Percentiles rank a stretch among this genome's conserved stretches.
phyloP scores from a whole-genome alignment of 2,329 filamentous ascomycete genomes.

The Paecilomyces sp. region DNA sequence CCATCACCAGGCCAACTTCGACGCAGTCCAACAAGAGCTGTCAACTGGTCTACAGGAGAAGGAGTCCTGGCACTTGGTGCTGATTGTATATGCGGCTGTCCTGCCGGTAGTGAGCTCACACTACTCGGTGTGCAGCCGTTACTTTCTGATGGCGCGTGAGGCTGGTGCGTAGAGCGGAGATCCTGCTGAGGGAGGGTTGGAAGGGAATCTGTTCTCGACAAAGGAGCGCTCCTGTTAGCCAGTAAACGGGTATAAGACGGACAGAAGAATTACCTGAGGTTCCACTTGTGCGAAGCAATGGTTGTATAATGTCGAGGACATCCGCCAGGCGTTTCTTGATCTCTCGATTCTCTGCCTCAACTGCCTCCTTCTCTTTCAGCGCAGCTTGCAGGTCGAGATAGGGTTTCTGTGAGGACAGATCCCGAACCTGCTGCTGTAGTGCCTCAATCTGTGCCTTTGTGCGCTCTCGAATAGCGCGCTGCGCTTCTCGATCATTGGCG shows the following conservation, averaged over 20 bases:
- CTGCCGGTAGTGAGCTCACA: constrained; percentile 12
- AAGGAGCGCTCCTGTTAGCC: neutral
- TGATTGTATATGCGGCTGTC: constrained; percentile 21
- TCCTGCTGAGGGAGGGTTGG: neutral
- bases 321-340: constrained; percentile 62
- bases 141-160: constrained; percentile 13
- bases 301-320: constrained; percentile 51
- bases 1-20: constrained; percentile 15
- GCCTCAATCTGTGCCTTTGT: constrained; percentile 73
- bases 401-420: constrained; percentile 71
- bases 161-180: neutral
- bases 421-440: constrained; percentile 64
- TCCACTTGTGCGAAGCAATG: constrained; percentile 25
- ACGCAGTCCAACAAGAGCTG: constrained; percentile 14
- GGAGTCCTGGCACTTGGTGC: constrained; percentile 20
- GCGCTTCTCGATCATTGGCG: constrained; percentile 83
- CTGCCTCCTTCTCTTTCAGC: constrained; percentile 66
- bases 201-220: neutral
- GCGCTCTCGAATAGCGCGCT: constrained; percentile 75
- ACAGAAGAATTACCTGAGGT: constrained; percentile 32
- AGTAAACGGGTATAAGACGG: constrained; percentile 6
- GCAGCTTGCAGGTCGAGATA: constrained; percentile 76
- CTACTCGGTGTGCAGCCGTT: constrained; percentile 14
- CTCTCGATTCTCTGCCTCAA: constrained; percentile 73
- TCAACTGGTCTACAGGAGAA: constrained; percentile 21